Percentiles rank a stretch among this genome's conserved stretches.
Conservation (phyloP, 768 basidiomycete species). For the Rhodotorula paludigena region DNA sequence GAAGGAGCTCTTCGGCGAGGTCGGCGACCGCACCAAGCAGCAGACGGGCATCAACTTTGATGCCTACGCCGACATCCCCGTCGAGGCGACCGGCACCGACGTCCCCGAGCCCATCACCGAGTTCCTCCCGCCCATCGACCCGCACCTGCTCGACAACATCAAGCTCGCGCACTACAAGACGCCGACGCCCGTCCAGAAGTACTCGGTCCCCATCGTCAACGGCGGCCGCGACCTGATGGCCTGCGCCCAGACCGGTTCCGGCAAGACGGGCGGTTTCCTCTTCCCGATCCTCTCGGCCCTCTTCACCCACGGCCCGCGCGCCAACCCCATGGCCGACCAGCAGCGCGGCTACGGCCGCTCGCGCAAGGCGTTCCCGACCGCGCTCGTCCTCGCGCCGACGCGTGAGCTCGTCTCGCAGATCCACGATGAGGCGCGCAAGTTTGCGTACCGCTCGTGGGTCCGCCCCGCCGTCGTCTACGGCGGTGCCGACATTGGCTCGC, state of each 20-base stretch:
- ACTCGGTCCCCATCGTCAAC: conserved; percentile 97
- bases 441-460: conserved; percentile 98
- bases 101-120: conserved; percentile 90
- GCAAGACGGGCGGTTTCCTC: conserved; percentile 97
- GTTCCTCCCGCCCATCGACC: conserved; percentile 85
- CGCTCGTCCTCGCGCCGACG: conserved; percentile 95
- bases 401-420: conserved; percentile 99
- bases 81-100: conserved; percentile 92
- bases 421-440: conserved; percentile 98
- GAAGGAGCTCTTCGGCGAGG: conserved; percentile 92
- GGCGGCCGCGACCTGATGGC: conserved; percentile 70
- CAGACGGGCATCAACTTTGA: conserved; percentile 99
- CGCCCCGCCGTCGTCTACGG: conserved; percentile 98
- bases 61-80: conserved; percentile 99
- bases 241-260: conserved; percentile 97
- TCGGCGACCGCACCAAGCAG: conserved; percentile 75
- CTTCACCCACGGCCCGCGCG: conserved; percentile 72
- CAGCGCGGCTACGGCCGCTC: conserved; percentile 57
- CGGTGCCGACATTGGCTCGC: conserved; percentile 94
- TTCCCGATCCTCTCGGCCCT: conserved; percentile 97
- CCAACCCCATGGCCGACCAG: conserved; percentile 55
- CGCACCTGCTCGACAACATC: conserved; percentile 93
- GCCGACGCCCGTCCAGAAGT: conserved; percentile 99
- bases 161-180: conserved; percentile 83
- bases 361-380: conserved; percentile 92